phyloP scores from a whole-genome alignment of 495 filamentous ascomycete genomes.

The Rusavskia elegans region DNA sequence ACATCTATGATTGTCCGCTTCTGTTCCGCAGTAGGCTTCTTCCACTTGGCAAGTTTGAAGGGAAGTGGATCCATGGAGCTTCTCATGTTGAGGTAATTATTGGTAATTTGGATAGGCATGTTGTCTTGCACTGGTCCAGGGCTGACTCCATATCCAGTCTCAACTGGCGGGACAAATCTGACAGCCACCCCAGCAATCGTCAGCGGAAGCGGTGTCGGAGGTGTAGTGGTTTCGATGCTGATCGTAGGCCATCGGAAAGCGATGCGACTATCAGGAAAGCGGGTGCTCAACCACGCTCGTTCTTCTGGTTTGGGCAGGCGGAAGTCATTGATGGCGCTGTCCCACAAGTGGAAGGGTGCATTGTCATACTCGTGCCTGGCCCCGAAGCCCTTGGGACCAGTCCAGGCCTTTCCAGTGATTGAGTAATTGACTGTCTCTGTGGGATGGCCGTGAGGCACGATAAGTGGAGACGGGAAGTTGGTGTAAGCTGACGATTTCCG shows the following conservation, averaged over 20 bases:
- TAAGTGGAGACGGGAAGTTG: not conserved
- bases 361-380: not conserved
- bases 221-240: not conserved
- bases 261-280: not conserved
- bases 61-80: not conserved
- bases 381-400: not conserved
- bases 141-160: not conserved
- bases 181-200: not conserved
- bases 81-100: not conserved
- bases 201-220: not conserved
- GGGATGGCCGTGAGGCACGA: not conserved
- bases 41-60: not conserved
- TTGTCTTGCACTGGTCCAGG: not conserved
- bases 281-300: not conserved
- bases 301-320: not conserved
- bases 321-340: not conserved
- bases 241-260: not conserved
- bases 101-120: not conserved
- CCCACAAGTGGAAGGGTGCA: conserved; percentile 2
- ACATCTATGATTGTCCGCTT: not conserved
- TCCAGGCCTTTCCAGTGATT: not conserved
- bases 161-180: not conserved
- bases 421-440: not conserved
- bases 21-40: not conserved
- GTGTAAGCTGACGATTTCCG: conserved; percentile 1